Percentiles rank a stretch among this genome's conserved stretches.
Conservation (phyloP, 2,329 filamentous ascomycete genomes). For the Balansia obtecta region DNA sequence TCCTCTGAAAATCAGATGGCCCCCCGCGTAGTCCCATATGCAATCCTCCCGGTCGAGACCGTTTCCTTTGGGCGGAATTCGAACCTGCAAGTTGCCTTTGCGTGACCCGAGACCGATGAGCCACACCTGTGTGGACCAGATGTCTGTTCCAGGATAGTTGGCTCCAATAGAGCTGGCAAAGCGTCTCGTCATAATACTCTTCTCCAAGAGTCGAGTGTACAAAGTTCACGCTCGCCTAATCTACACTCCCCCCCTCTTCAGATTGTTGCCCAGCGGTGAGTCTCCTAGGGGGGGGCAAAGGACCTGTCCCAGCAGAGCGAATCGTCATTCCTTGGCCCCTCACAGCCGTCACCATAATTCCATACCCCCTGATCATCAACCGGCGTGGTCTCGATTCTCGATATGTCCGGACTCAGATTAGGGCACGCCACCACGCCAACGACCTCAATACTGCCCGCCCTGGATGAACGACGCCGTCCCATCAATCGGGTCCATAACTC, state of each 20-base stretch:
- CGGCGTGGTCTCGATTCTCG: not conserved
- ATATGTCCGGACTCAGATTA: conserved; percentile 13
- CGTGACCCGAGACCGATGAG: not conserved
- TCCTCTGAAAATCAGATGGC: conserved; percentile 46
- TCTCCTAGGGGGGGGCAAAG: not conserved
- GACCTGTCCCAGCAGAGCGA: not conserved
- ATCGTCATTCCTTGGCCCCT: conserved; percentile 28
- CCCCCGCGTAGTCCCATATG: conserved; percentile 47
- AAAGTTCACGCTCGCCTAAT: not conserved
- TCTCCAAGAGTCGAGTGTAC: not conserved
- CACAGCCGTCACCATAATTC: conserved; percentile 23
- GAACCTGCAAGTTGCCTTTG: not conserved
- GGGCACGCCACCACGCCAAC: conserved; percentile 38
- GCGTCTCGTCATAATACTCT: not conserved
- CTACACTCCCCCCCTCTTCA: not conserved
- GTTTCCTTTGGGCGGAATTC: not conserved
- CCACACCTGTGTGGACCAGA: not conserved
- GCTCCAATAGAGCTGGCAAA: not conserved
- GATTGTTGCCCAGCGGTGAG: not conserved
- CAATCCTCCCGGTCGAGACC: not conserved
- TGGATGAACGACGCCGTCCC: conserved; percentile 45
- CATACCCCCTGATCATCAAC: not conserved
- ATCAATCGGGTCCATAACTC: conserved; percentile 50
- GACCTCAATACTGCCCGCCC: conserved; percentile 41
- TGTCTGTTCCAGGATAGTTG: not conserved